These are phyloP conservation scores for Tetrahymena thermophila DNA, from an alignment of 73 alveolate genomes.

Conservation along the genomic window DNA sequence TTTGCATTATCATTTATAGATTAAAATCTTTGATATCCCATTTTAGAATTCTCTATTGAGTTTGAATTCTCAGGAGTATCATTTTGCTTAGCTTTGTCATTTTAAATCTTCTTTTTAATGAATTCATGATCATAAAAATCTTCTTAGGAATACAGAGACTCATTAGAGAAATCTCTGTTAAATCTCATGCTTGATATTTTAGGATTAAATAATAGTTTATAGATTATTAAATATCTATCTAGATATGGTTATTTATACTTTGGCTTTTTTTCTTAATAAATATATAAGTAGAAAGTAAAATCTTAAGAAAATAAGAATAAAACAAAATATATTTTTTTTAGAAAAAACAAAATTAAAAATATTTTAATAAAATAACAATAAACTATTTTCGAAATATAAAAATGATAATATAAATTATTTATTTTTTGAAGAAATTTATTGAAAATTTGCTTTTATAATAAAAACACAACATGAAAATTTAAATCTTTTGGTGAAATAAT, in stretches of 20 bases:
- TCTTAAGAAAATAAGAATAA: background rate
- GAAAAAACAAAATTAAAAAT: no score
- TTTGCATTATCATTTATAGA: no score
- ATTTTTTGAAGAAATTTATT: no score
- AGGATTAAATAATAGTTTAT: background rate
- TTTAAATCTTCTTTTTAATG: background rate
- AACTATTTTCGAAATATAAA: no score
- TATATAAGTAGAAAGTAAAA: background rate
- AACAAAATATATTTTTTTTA: no score
- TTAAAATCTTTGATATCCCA: no score
- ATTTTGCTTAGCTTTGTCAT: background rate
- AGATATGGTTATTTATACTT: background rate
- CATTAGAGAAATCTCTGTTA: background rate
- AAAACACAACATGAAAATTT: no score
- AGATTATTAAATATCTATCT: background rate
- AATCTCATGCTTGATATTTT: background rate
- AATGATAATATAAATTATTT: no score
- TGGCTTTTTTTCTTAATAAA: no score
- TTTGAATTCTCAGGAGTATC: background rate
- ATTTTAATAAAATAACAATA: no score
- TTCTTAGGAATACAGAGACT: background rate
- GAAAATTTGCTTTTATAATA: no score
- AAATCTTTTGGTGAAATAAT: no score
- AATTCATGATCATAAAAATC: background rate
- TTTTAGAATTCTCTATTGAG: background rate